Evolutionary conservation across 257 asterid species (phyloP), one percentile per base, ranked within the genome.

Genomic region (Capsicum chinense): DNA sequence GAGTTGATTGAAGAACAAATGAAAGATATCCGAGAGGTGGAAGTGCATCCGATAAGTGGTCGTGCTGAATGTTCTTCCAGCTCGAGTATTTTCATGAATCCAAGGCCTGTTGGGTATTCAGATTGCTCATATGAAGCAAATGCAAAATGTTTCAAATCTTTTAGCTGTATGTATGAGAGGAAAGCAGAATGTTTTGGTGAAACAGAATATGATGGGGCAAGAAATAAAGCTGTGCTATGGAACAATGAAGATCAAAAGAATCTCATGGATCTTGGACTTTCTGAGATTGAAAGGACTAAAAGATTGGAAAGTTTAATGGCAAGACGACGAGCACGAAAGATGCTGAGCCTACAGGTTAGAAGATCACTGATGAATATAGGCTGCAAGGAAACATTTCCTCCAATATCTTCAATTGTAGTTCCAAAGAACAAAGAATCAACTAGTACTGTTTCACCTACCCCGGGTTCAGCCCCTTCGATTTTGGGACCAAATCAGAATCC

Each of bases 281-380:
- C 97, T 4, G 97, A 95, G 79, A 89, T 84, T 6, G 97, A 97
- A 82, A 90, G 97, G 71, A 97, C 86, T 56, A 89, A 87, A 85
- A 91, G 98, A 84, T 90, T 97, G n/a, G 98, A 97, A 89, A 93
- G 94, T 86, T 86, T 97, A 88, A 97, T 97, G 13, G 99, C 99
- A 5, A 88, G 98, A 56, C 88, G 98, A 78, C 91, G 94, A 80
- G 94, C 93, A 4, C 80, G 95, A 17, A 97, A 93, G 84, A 58
- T 91, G 84, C 5, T 88, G 80, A 89, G 86, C 83, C 86, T 86
- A 57, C 93, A 90, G 8, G 89, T 91, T 54, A 87, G 93, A 81
- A 89, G 89, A 83, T 52, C 95, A 59, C 74, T 89, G 11, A 78
- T 87, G 92, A 89, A 90, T 83, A 80, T 70, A 83, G 97, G 88